Percentiles rank a stretch among this genome's conserved stretches.
These are phyloP conservation scores for Saccharomyces hybrid DNA, from an alignment of 1,139 yeast genomes.

Conservation along the genomic window DNA sequence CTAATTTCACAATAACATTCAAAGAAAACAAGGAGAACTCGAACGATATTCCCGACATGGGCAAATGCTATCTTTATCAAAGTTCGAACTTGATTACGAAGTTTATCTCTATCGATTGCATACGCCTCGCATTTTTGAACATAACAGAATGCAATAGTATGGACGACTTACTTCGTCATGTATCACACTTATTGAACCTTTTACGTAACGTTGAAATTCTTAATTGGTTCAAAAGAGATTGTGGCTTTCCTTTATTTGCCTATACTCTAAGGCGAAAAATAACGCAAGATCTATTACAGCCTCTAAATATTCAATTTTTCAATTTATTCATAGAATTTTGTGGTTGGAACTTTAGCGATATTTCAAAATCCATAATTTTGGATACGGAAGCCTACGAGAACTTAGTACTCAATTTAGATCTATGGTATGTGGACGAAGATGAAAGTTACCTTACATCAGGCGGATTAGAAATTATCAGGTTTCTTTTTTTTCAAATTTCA, in stretches of 20 bases:
- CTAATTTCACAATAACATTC: conserved; percentile 3
- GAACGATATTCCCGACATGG: conserved; percentile 7
- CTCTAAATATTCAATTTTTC: conserved; percentile 31
- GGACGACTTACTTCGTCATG: conserved; percentile 10
- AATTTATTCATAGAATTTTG: conserved; percentile 38
- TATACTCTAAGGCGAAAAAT: conserved; percentile 25
- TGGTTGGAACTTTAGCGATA: conserved; percentile 39
- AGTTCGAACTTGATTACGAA: conserved; percentile 14
- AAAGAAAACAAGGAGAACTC: conserved; percentile 2
- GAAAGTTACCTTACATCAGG: conserved; percentile 8
- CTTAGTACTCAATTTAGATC: conserved; percentile 42
- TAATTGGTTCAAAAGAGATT: conserved; percentile 15
- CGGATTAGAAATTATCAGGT: conserved; percentile 39
- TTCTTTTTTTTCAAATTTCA: conserved; percentile 49
- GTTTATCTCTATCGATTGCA: conserved; percentile 17
- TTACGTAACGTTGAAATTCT: conserved; percentile 13
- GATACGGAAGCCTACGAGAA: conserved; percentile 41
- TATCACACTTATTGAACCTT: conserved; percentile 12
- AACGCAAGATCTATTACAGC: conserved; percentile 15
- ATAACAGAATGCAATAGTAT: conserved; percentile 10
- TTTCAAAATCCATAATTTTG: conserved; percentile 39
- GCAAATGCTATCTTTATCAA: conserved; percentile 18
- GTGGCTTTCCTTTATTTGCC: conserved; percentile 20
- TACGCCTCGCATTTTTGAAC: conserved; percentile 12
- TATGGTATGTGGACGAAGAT: conserved; percentile 35